phyloP scores from a whole-genome alignment of 192 early-diverging fungal species.

The Podila epigama region DNA sequence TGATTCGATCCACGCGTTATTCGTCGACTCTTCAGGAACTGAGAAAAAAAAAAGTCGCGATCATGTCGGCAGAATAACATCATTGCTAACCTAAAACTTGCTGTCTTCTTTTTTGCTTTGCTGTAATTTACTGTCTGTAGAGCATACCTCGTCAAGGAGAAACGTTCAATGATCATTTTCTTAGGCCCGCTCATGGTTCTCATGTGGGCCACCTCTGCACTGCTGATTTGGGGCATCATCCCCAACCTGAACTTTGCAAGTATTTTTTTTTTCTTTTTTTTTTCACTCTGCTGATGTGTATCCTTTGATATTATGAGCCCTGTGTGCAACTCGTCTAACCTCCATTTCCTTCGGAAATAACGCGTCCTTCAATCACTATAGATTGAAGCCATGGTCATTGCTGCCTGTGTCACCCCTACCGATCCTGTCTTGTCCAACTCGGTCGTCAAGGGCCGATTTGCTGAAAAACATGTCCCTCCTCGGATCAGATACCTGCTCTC shows the following conservation, averaged over 20 bases:
- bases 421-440: conserved; percentile 95
- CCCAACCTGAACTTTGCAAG: conserved; percentile 63
- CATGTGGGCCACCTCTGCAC: conserved; percentile 80
- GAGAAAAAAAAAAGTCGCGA: background rate
- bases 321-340: no score
- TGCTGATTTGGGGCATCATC: conserved; percentile 70
- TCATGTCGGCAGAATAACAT: no score
- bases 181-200: conserved; percentile 81
- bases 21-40: background rate
- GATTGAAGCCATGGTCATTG: conserved; percentile 78
- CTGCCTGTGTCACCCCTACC: conserved; percentile 88
- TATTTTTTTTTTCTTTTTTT: background rate
- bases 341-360: conserved; percentile 5
- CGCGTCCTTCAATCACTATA: conserved; percentile 28
- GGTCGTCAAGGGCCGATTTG: conserved; percentile 93
- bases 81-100: no score
- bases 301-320: no score
- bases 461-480: conserved; percentile 85
- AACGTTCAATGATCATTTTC: conserved; percentile 69
- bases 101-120: background rate
- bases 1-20: no score
- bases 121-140: conserved; percentile 12
- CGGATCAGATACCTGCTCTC: conserved; percentile 77
- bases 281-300: background rate
- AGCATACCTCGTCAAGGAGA: conserved; percentile 71